Evolutionary conservation across 257 asterid genomes (phyloP), one percentile per base, ranked within the genome.

Genomic region (Phtheirospermum japonicum): DNA sequence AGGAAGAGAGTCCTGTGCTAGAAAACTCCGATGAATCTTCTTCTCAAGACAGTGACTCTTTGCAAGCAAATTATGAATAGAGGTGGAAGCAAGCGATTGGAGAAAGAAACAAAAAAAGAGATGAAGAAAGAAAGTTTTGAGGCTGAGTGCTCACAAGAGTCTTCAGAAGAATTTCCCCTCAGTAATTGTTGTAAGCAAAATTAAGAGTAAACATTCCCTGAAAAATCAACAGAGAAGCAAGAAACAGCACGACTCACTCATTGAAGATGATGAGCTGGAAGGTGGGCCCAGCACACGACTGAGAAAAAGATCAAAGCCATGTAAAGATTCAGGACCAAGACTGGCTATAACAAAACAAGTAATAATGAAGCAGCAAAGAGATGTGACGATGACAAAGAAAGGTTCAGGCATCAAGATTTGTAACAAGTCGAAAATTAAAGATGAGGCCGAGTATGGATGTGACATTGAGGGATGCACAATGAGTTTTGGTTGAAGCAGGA

Each of bases 221-320:
- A 76, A 64, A 62, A 83, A 30, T 65, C 61, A 58, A 69, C 61
- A 53, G 48, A 69, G 59, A 70, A 71, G 65, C 73, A 77, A 75
- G 80, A 75, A 65, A 33, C 65, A 43, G 48, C 18, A 14, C 0
- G 57, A 75, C 59, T 36, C 71, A 5, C 59, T 37, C 57, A 33
- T 9, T 30, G 81, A 78, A 55, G 36, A 23, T 13, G 84, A 80
- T 23, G 91, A 85, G 66, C 67, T 36, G 32, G 94, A 82, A 59
- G 99, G 95, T 19, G 93, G 96, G 69, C 94, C 94, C 18, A 87
- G 94, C 80, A 82, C 95, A 4, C 97, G 99, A 28, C 83, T 89
- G 57, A 80, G 99, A 70, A 85, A 77, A 75, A 76, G 99, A 71
- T 51, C 76, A 61, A 85, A 79, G 66, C 78, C 82, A 13, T 9